Evolutionary conservation across 768 basidiomycete species (phyloP).

Genomic region (Boletus speciosus): DNA sequence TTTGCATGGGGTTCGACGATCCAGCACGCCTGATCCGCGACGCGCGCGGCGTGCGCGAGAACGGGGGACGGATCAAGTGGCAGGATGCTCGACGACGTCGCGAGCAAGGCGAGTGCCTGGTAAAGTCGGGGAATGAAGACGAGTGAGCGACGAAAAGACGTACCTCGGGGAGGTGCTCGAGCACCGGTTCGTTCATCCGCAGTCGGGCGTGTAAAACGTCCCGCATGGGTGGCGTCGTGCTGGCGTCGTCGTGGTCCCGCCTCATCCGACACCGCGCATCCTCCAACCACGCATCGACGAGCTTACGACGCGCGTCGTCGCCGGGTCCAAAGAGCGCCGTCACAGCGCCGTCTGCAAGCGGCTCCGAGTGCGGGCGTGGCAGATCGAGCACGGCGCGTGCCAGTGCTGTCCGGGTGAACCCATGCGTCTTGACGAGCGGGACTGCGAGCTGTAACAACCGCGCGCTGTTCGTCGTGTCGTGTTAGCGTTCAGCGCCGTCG

Average conservation of each 20-base stretch:
- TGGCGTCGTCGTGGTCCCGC: background rate
- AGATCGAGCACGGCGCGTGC: slow-evolving; percentile 60
- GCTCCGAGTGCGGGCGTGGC: slow-evolving; percentile 46
- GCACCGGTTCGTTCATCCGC: slow-evolving; percentile 62
- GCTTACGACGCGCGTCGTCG: slow-evolving; percentile 57
- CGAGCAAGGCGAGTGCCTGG: slow-evolving; percentile 67
- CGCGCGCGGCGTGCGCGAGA: slow-evolving; percentile 52
- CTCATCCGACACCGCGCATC: slow-evolving; percentile 57
- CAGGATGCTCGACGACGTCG: slow-evolving; percentile 46
- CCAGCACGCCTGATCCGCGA: slow-evolving; percentile 73
- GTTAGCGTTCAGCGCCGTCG: background rate
- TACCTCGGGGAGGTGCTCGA: slow-evolving; percentile 67
- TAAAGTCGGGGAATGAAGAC: too few species aligned
- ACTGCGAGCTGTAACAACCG: slow-evolving; percentile 58
- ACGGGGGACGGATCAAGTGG: slow-evolving; percentile 60
- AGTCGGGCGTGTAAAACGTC: slow-evolving; percentile 56
- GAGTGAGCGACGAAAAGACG: slow-evolving; percentile 9
- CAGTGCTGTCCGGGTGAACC: slow-evolving; percentile 72
- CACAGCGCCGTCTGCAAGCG: slow-evolving; percentile 68
- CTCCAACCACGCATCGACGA: slow-evolving; percentile 73
- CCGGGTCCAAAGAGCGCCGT: slow-evolving; percentile 71
- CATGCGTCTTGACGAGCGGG: slow-evolving; percentile 61
- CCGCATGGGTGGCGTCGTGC: slow-evolving; percentile 28
- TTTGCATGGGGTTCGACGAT: slow-evolving; percentile 49
- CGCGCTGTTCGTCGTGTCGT: background rate